A percentile compares a stretch with the other conserved stretches of the same genome.
These are phyloP conservation scores for Saturnispora serradocipensis DNA, from an alignment of 805 yeast species.

Conservation along the genomic window DNA sequence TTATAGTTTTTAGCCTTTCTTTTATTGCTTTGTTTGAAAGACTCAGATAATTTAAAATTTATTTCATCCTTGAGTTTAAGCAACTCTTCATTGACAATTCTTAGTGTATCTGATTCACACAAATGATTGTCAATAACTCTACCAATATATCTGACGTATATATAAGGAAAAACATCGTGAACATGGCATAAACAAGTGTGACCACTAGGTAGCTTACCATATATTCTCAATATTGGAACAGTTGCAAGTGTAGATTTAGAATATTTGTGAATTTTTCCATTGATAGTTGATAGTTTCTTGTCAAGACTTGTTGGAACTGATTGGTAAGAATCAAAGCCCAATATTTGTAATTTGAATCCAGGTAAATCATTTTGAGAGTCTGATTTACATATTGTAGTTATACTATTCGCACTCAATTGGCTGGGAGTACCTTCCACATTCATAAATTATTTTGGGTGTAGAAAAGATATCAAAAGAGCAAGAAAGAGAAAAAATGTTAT, in stretches of 20 bases:
- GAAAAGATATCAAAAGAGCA: not conserved
- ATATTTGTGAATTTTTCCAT: constrained; percentile 13
- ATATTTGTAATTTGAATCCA: constrained; percentile 44
- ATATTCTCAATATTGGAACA: constrained; percentile 72
- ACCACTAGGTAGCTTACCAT: constrained; percentile 59
- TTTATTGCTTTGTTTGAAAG: constrained; percentile 25
- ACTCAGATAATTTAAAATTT: constrained; percentile 25
- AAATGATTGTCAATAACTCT: not conserved
- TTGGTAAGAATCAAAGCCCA: constrained; percentile 59
- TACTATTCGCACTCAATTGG: not conserved
- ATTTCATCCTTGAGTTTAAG: constrained; percentile 8
- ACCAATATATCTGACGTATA: constrained; percentile 37
- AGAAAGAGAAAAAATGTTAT: not conserved
- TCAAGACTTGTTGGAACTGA: constrained; percentile 48
- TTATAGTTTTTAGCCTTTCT: not conserved
- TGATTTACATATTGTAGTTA: not conserved
- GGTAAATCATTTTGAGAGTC: constrained; percentile 2
- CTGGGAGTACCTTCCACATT: not conserved
- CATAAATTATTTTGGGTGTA: not conserved
- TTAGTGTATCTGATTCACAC: constrained; percentile 21
- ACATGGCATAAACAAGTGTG: constrained; percentile 58
- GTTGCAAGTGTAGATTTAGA: constrained; percentile 26
- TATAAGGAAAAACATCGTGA: constrained; percentile 79
- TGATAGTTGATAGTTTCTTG: constrained; percentile 28
- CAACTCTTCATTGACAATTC: constrained; percentile 23